Conservation (phyloP, 2,329 filamentous ascomycete species). For the Albophoma yamanashiensis region DNA sequence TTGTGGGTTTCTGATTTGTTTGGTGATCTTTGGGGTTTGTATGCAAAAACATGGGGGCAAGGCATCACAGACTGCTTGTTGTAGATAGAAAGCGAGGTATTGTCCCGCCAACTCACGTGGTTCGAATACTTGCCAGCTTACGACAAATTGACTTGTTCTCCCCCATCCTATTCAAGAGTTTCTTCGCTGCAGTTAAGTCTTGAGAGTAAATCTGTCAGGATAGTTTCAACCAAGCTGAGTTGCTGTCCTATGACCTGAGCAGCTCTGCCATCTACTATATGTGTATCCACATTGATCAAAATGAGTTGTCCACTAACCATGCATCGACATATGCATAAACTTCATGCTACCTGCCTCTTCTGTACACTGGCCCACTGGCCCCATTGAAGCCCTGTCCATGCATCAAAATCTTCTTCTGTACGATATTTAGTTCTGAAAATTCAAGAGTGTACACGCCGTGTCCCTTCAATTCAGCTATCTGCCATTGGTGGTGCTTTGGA, state of each 20-base stretch:
- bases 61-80: not conserved
- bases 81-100: not conserved
- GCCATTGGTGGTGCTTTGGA: too few species aligned
- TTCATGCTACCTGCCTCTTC: too few species aligned
- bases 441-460: too few species aligned
- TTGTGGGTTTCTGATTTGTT: not conserved
- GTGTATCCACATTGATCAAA: too few species aligned
- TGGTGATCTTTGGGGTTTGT: not conserved
- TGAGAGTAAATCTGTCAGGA: not conserved
- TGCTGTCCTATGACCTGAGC: not conserved
- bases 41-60: not conserved
- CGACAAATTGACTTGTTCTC: not conserved
- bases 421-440: too few species aligned
- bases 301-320: too few species aligned
- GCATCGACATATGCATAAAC: too few species aligned
- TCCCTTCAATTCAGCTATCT: too few species aligned
- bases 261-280: not conserved
- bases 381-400: too few species aligned
- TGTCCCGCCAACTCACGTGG: not conserved
- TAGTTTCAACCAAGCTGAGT: not conserved
- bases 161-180: not conserved
- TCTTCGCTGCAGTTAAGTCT: not conserved
- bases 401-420: too few species aligned
- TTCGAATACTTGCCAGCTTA: not conserved
- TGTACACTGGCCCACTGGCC: too few species aligned